Base-by-base conservation (phyloP, 75 land plant genomes). In the Pseudotsuga menziesii region DNA sequence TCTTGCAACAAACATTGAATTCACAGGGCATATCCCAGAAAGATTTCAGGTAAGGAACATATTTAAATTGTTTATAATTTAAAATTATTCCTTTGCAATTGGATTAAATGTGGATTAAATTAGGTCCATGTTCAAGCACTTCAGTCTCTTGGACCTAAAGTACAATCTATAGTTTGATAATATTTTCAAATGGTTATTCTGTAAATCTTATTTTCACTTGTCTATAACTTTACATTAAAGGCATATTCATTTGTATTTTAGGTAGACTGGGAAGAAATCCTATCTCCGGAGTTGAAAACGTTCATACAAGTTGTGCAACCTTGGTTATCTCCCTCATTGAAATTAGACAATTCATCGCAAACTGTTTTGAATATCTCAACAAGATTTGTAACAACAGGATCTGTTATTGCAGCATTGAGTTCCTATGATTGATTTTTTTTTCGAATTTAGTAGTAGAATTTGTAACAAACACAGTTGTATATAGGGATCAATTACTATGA, bases 261-360 rank as follows among this genome's bases (percentile, higher is more conserved):
- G 86, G 92, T 91, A 54, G 98, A 96, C 77, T 96, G 98, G 98
- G 98, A 96, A 76, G 98, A 96, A 25, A 93, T 96, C 61, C 77
- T 96, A 19, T 81, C 89, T 44, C 64, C 85, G 57, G 76, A 87
- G 63, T 86, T 91, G 32, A 44, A 76, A 25, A 35, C 79, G 17
- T 96, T 96, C 61, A 54, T 83, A 14, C 75, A 83, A 39, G 80
- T 88, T 22, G 79, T 93, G 0, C 85, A 87, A 77, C 80, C 84
- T 22, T 96, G 98, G 98, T 71, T 96, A 39, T 88, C 83, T 78
- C 92, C 92, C 27, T 85, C 91, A 15, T 70, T 93, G 35, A 83
- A 77, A 75, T 61, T 85, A 4, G 82, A 77, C 66, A 85, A 81
- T 27, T 76, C 89, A n/a, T 93, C 92, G 98, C 95, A 89, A 79